A percentile compares a stretch with the other conserved stretches of the same genome.
Evolutionary conservation across 768 basidiomycete genomes (phyloP).

Genomic region (Leccinellum rugosiceps): DNA sequence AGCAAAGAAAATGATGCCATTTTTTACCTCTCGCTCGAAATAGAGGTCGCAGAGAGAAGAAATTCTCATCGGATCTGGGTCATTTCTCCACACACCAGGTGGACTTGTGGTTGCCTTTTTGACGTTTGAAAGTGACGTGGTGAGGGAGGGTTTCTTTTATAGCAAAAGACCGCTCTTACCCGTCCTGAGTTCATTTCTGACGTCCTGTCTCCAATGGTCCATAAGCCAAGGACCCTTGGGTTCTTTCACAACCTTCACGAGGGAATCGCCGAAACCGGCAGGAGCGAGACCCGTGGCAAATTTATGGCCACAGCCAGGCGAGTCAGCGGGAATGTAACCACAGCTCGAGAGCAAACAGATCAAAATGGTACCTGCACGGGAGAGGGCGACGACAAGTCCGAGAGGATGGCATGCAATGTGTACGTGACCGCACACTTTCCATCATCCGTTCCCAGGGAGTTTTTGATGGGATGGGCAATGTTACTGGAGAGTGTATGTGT

Average conservation of each 20-base stretch:
- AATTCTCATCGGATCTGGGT: slow-evolving; percentile 68
- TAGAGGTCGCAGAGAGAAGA: slow-evolving; percentile 80
- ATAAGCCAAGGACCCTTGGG: slow-evolving; percentile 48
- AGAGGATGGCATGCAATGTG: slow-evolving; percentile 36
- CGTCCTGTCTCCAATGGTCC: slow-evolving; percentile 55
- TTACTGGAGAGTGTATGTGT: slow-evolving; percentile 78
- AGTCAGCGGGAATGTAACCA: slow-evolving; percentile 77
- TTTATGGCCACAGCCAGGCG: slow-evolving; percentile 62
- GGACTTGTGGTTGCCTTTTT: slow-evolving; percentile 31
- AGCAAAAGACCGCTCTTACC: slow-evolving; percentile 63
- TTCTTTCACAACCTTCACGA: slow-evolving; percentile 56
- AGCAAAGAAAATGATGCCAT: slow-evolving; percentile 94
- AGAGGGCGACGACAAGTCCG: slow-evolving; percentile 52
- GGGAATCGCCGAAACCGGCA: slow-evolving; percentile 74
- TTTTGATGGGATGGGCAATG: slow-evolving; percentile 55
- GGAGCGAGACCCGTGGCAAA: slow-evolving; percentile 77
- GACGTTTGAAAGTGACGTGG: slow-evolving; percentile 54
- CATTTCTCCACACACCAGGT: slow-evolving; percentile 47
- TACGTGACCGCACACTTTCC: slow-evolving; percentile 60
- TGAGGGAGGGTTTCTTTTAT: slow-evolving; percentile 60
- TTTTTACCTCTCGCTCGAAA: slow-evolving; percentile 90
- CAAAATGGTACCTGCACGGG: slow-evolving; percentile 66
- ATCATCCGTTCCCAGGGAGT: slow-evolving; percentile 67
- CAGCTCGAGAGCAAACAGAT: slow-evolving; percentile 87
- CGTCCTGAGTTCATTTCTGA: slow-evolving; percentile 66